These are phyloP conservation scores for Podospora fimiseda DNA, from an alignment of 495 filamentous ascomycete genomes.

Conservation along the genomic window DNA sequence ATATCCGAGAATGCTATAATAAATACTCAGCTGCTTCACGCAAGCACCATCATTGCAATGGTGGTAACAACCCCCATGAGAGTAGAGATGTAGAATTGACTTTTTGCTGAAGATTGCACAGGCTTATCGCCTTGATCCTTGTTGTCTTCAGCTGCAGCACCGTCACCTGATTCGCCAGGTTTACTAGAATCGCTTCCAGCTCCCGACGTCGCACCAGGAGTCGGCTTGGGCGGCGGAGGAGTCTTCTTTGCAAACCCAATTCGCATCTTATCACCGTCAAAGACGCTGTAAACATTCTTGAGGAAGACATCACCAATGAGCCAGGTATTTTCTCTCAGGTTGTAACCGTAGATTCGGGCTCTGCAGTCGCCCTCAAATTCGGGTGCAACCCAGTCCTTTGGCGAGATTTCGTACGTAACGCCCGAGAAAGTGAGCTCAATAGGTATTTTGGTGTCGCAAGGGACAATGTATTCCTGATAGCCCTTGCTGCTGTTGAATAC, in stretches of 20 bases:
- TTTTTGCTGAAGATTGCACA: neutral
- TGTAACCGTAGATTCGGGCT: slow-evolving; percentile 57
- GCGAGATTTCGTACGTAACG: slow-evolving; percentile 54
- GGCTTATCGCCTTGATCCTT: neutral
- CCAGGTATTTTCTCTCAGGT: slow-evolving; percentile 48
- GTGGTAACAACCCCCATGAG: neutral
- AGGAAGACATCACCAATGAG: slow-evolving; percentile 76
- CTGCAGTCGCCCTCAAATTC: slow-evolving; percentile 45
- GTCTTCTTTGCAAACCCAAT: slow-evolving; percentile 44
- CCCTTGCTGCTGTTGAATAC: slow-evolving; percentile 18
- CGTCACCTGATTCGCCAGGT: slow-evolving; percentile 11
- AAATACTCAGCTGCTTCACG: neutral
- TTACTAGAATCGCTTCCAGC: slow-evolving; percentile 2
- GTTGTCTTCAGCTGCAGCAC: slow-evolving; percentile 5
- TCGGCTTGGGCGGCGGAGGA: slow-evolving; percentile 13
- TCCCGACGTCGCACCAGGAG: slow-evolving; percentile 9
- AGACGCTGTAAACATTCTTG: slow-evolving; percentile 86
- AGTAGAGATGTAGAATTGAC: neutral
- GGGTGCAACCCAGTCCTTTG: slow-evolving; percentile 62
- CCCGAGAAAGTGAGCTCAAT: slow-evolving; percentile 38
- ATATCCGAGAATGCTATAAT: neutral
- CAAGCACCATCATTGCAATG: neutral
- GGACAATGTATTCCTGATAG: slow-evolving; percentile 57
- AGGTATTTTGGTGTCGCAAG: slow-evolving; percentile 55
- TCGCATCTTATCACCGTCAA: slow-evolving; percentile 58